Evolutionary conservation across 805 yeast species (phyloP).

Genomic region (Komagataella kurtzmanii): DNA sequence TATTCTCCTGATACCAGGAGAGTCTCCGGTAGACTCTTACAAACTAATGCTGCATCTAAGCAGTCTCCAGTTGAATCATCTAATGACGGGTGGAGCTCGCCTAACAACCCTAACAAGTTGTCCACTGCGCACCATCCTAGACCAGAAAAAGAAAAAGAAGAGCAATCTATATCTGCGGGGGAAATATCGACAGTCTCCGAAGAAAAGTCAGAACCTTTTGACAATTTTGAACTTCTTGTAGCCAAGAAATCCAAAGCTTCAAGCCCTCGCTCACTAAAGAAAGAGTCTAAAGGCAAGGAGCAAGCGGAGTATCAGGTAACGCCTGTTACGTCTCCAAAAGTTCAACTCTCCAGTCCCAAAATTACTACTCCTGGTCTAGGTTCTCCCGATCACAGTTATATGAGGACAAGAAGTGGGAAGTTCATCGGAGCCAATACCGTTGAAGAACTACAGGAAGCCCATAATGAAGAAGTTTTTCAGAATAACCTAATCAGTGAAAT

Average conservation of each 20-base stretch:
- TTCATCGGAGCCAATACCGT: slow-evolving; percentile 15
- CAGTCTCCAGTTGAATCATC: neutral
- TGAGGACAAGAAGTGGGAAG: slow-evolving; percentile 17
- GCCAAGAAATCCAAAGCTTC: neutral
- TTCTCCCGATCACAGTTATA: slow-evolving; percentile 9
- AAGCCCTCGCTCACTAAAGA: neutral
- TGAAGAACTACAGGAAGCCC: slow-evolving; percentile 10
- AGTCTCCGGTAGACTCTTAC: neutral
- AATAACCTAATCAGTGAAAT: slow-evolving; percentile 9
- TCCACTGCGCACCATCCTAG: neutral
- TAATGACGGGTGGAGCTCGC: neutral
- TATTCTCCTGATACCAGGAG: neutral
- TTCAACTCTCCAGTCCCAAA: neutral
- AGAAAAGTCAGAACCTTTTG: neutral
- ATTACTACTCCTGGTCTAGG: neutral
- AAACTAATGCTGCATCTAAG: neutral
- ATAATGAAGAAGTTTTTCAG: slow-evolving; percentile 8
- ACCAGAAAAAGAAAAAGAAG: neutral
- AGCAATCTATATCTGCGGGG: neutral
- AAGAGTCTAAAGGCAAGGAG: neutral
- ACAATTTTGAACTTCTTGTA: neutral
- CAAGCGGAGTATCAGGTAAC: neutral
- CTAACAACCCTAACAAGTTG: neutral
- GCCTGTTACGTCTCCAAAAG: neutral
- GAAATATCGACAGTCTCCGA: neutral